Evolutionary conservation across 768 basidiomycete genomes (phyloP), one percentile per base, ranked within the genome.

Genomic region (Kwoniella dendrophila): DNA sequence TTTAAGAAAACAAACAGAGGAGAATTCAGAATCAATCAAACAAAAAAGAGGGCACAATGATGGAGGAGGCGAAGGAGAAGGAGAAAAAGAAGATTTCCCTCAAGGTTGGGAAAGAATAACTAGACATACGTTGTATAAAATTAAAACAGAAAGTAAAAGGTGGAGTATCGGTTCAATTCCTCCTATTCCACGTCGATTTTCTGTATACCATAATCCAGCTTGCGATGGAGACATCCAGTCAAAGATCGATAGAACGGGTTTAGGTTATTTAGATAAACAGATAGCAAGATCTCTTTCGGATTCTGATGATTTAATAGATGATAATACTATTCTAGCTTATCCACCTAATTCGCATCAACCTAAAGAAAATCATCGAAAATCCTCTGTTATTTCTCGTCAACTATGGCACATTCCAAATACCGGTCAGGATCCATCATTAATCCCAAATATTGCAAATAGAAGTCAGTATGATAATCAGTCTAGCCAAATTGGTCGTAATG

Each of bases 1-100:
- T 61, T 27, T 61, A 14, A 53, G 30, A 29, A 41, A 34, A 29
- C 26, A 36, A 6, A 26, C 27, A 38, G 30, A 49, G 22, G 29
- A 48, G 16, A 34, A 47, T 14, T 48, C 43, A 14, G 38, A 22
- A 8, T 34, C 22, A 22, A 11, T 18, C 18, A 45, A 20, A 22
- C 16, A 30, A 8, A 18, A 3, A 16, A 22, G 16, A 26, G 51
- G 51, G 22, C 33, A 47, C 14, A 27, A 16, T 18, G 41, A 41
- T 33, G 24, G 27, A n/a, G n/a, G n/a, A n/a, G n/a, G n/a, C n/a
- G n/a, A n/a, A n/a, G n/a, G n/a, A n/a, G n/a, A n/a, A n/a, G n/a
- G n/a, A n/a, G n/a, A n/a, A n/a, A 8, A 8, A 32, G 20, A 48
- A 27, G 53, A 26, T 8, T 40, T 55, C 41, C 53, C 41, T 14